These are phyloP conservation scores for Sesbania bispinosa DNA, from an alignment of 306 rosid genomes.

Conservation along the genomic window DNA sequence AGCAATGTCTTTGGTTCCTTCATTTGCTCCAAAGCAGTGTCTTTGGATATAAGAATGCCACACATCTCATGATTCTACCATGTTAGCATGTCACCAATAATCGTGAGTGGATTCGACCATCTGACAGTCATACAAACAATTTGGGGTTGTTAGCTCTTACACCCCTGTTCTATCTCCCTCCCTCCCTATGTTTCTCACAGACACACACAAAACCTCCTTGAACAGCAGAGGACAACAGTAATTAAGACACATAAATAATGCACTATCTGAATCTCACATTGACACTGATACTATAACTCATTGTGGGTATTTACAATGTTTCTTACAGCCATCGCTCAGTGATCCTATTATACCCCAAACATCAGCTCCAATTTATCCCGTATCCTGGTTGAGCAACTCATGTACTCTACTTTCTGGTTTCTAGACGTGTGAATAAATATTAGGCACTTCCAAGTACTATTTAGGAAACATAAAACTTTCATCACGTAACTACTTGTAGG, in stretches of 20 bases:
- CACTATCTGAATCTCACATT: background rate
- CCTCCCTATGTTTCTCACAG: background rate
- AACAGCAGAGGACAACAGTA: background rate
- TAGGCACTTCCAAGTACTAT: too few relatives aligned
- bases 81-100: background rate
- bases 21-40: background rate
- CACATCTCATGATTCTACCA: background rate
- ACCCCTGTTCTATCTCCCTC: background rate
- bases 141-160: constrained; percentile 4
- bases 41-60: background rate
- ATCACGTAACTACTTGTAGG: too few relatives aligned
- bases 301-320: background rate
- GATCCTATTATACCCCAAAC: too few relatives aligned
- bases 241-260: background rate
- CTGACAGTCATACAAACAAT: background rate
- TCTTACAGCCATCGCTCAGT: background rate
- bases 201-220: background rate
- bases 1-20: background rate
- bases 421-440: too few relatives aligned
- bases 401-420: too few relatives aligned
- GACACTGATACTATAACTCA: background rate
- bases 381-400: too few relatives aligned
- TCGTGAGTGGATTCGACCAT: background rate
- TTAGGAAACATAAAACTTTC: too few relatives aligned
- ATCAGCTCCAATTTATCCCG: background rate